These are phyloP conservation scores for Neofusicoccum sp. DNA, from an alignment of 2,329 filamentous ascomycete genomes.

Conservation along the genomic window DNA sequence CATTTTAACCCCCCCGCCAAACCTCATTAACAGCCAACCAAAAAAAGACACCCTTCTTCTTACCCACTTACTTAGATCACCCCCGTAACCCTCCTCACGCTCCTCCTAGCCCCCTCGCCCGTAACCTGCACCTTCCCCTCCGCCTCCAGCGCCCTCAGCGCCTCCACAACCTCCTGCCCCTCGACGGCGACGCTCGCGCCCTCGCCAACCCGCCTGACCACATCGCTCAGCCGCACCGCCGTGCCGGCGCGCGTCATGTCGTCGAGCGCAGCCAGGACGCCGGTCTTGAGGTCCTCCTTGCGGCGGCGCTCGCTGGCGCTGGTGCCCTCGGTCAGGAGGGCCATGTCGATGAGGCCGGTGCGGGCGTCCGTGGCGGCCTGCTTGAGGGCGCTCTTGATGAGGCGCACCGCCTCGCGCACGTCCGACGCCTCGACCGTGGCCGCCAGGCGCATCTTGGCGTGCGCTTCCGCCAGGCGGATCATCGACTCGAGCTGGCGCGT, in stretches of 20 bases:
- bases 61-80: slow-evolving; percentile 31
- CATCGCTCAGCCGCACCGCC: slow-evolving; percentile 75
- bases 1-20: background rate
- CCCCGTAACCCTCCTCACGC: slow-evolving; percentile 71
- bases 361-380: slow-evolving; percentile 93
- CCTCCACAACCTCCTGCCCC: slow-evolving; percentile 76
- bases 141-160: slow-evolving; percentile 73
- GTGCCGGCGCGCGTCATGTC: slow-evolving; percentile 65
- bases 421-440: slow-evolving; percentile 73
- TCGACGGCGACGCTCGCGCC: slow-evolving; percentile 63
- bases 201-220: slow-evolving; percentile 69
- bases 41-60: background rate
- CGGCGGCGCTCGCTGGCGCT: slow-evolving; percentile 81
- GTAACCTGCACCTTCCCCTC: slow-evolving; percentile 78
- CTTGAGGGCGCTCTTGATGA: slow-evolving; percentile 93
- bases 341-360: slow-evolving; percentile 94
- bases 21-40: background rate
- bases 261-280: slow-evolving; percentile 71
- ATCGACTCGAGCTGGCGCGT: slow-evolving; percentile 96
- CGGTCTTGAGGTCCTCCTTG: slow-evolving; percentile 80
- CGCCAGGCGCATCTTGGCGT: slow-evolving; percentile 94
- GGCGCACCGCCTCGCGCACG: slow-evolving; percentile 83
- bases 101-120: slow-evolving; percentile 82
- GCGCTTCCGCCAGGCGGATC: slow-evolving; percentile 94
- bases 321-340: slow-evolving; percentile 89